Conservation (phyloP, 2,329 filamentous ascomycete species). For the Paracoccidioides lutzii region DNA sequence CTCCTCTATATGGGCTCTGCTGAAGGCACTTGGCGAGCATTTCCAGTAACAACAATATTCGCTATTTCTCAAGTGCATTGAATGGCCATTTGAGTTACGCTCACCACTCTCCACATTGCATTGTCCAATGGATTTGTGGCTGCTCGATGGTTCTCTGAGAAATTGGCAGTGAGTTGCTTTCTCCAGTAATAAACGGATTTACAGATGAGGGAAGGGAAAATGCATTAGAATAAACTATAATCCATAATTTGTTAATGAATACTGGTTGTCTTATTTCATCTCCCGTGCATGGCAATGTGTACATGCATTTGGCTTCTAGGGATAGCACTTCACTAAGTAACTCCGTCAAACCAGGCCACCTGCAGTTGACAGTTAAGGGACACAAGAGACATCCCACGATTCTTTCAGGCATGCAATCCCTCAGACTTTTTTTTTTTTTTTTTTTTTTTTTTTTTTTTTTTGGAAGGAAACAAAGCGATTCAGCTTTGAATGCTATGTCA, state of each 20-base stretch:
- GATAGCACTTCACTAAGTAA: neutral
- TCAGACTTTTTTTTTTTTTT: too few relatives aligned
- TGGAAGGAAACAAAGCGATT: too few relatives aligned
- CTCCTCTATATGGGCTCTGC: too few relatives aligned
- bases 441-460: too few relatives aligned
- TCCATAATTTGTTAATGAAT: slow-evolving; percentile 17
- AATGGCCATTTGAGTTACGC: neutral
- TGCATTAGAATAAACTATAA: slow-evolving; percentile 10
- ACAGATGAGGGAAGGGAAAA: slow-evolving; percentile 11
- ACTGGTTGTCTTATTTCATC: slow-evolving; percentile 18
- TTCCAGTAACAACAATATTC: too few relatives aligned
- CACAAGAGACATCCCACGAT: too few relatives aligned
- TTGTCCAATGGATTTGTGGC: neutral
- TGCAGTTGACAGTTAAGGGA: too few relatives aligned
- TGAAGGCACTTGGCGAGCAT: neutral
- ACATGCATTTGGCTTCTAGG: slow-evolving; percentile 13
- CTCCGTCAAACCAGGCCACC: too few relatives aligned
- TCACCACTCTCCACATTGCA: neutral
- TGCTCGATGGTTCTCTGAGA: neutral
- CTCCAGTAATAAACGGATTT: slow-evolving; percentile 7
- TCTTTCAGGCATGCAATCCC: too few relatives aligned
- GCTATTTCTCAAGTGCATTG: neutral
- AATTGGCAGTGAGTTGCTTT: neutral
- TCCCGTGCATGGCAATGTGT: slow-evolving; percentile 18
- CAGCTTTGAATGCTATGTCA: too few relatives aligned